Base-by-base conservation (phyloP, 805 yeast genomes). In the Millerozyma miso region DNA sequence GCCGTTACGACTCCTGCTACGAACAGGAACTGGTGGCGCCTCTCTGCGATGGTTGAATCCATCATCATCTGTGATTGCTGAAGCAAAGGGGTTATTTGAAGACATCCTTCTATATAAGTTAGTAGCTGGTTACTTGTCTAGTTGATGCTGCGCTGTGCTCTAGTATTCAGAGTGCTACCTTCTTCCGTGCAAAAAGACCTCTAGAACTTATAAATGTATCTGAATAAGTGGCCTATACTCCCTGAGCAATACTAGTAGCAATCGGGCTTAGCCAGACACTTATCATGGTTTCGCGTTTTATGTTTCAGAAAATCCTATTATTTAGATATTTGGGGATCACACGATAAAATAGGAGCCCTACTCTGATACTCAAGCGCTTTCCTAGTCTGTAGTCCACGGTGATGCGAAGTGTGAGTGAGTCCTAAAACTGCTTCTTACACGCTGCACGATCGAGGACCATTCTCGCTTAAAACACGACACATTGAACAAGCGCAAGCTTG, bases 81-180 rank as follows among this genome's bases (percentile, higher is more conserved):
- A 67, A 8, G 78, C 74, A 53, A 77, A 79, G 5, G 83, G 82
- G 50, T 77, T 78, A 54, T 76, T 77, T 18, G 79, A 66, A 33
- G 71, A 60, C 72, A 65, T 68, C 53, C 52, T 57, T 39, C 59
- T 53, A 43, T 12, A 26, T 37, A 37, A 35, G 44, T 42, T 47
- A 56, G 56, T 54, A 39, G 19, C 20, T 35, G 12, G n/a, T n/a
- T n/a, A n/a, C n/a, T n/a, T n/a, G n/a, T n/a, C n/a, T n/a, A n/a
- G n/a, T n/a, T n/a, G n/a, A n/a, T n/a, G n/a, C n/a, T n/a, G n/a
- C n/a, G n/a, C n/a, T n/a, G n/a, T n/a, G n/a, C n/a, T n/a, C n/a
- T n/a, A n/a, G n/a, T n/a, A n/a, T n/a, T n/a, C n/a, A n/a, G n/a
- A n/a, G n/a, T n/a, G n/a, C n/a, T n/a, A n/a, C n/a, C n/a, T n/a